Evolutionary conservation across 1,284 basidiomycete genomes (phyloP), one percentile per base, ranked within the genome.

Genomic region (Xanthoconium separans): DNA sequence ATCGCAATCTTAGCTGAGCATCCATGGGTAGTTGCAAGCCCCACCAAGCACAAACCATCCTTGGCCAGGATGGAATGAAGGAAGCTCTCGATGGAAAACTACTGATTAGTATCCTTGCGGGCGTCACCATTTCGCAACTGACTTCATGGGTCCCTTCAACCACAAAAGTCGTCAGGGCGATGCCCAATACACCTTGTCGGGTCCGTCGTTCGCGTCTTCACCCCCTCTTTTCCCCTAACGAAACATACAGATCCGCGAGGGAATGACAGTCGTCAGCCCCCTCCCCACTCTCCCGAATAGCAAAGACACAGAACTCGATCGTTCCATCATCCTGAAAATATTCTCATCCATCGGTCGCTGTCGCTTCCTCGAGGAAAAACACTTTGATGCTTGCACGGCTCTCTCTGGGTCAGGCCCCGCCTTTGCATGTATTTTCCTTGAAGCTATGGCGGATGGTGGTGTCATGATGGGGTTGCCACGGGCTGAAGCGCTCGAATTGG

Each of bases 391-490:
- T 4, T 97, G 93, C 68, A 99, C 97, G 0, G 97, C 97, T 10
- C 79, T 99, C 5, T 95, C 93, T 16, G 97, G 95, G 2, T 94
- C 93, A 10, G 97, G 97, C 0, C 97, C 97, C 31, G 97, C 97
- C 0, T 99, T 99, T 72, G 94, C 93, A 2, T 95, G 93, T 61
- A 87, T 99, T 45, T 95, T 99, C 65, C 79, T 99, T 56, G 97
- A 99, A 73, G 96, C 97, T 1, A 98, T 99, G 95, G 90, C 94
- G 2, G 97, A 99, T 72, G 97, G 97, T 33, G 97, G 94, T 31
- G 97, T 99, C 42, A 99, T 99, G 97, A 99, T 99, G 97, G 97
- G 97, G 29, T 77, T 99, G 44, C 97, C 97, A 3, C 80, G 97
- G 57, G 82, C 87, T 1, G 96, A 98, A 72, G 95, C 97, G 6